Evolutionary conservation across 306 rosid species (phyloP), one percentile per base, ranked within the genome.

Genomic region (Quercus robur): DNA sequence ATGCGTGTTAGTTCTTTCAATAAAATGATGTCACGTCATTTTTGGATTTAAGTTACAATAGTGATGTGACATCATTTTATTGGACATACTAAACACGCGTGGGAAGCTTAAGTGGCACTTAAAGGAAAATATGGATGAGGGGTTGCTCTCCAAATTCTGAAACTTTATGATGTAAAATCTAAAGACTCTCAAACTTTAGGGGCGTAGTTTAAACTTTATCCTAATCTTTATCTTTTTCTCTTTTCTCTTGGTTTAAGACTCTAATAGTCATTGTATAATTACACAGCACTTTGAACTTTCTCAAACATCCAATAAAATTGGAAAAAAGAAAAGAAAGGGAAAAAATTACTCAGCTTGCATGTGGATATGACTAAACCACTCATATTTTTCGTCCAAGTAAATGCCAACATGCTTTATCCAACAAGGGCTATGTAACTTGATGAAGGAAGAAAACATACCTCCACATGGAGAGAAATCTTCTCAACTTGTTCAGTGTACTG

Each of bases 401-500:
- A 38, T 8, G 46, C 52, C 26, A n/a, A 3, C 20, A 8, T 67
- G 25, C n/a, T 67, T 19, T 13, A 9, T 67, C 38, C 51, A 67
- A 33, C 25, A 38, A 38, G 46, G 46, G 46, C 46, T 38, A 38
- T 38, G 46, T 8, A 7, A 38, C 97, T 89, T 33, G 72, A 38
- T 75, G 75, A 68, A 57, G 52, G 23, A 81, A 77, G 68, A 74
- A 79, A 74, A 78, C 87, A 79, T 75, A 94, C 98, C 98, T 95
- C 99, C 23, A 93, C 94, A 62, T 95, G 98, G 77, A 93, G 99
- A 79, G 98, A 90, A 77, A 95, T 89, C 89, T 91, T 93, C 68
- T 91, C 99, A 84, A 95, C 85, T 88, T 91, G 97, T 81, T 95
- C 98, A 33, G 98, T 93, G 82, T 95, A 95, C 55, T 95, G 97